Percentiles rank a stretch among this genome's conserved stretches.
Evolutionary conservation across 352 stramenopile genomes (phyloP).

Genomic region (Pythium aquatile): DNA sequence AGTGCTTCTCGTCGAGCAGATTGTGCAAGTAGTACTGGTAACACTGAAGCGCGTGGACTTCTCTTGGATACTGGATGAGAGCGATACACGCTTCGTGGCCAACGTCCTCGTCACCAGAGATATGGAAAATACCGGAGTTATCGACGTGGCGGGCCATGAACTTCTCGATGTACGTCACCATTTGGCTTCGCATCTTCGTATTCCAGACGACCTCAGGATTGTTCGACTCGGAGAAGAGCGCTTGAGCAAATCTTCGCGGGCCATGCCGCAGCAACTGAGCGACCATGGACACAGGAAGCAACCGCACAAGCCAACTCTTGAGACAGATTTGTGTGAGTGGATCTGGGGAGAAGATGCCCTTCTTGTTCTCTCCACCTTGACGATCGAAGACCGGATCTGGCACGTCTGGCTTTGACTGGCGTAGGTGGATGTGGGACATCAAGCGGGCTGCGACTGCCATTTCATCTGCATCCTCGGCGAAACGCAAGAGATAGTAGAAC

Average conservation of each 20-base stretch:
- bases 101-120: conserved; percentile 59
- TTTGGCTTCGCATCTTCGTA: conserved; percentile 79
- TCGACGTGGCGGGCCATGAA: conserved; percentile 80
- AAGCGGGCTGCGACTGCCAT: conserved; percentile 78
- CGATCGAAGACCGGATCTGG: conserved; percentile 63
- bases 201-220: conserved; percentile 89
- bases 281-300: conserved; percentile 85
- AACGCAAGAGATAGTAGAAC: conserved; percentile 86
- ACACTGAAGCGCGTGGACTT: conserved; percentile 84
- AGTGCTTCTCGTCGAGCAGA: conserved; percentile 79
- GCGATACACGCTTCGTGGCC: conserved; percentile 80
- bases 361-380: conserved; percentile 80
- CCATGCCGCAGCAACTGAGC: conserved; percentile 81
- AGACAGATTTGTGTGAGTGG: conserved; percentile 81
- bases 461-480: conserved; percentile 76
- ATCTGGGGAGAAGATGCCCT: conserved; percentile 75
- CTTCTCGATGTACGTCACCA: conserved; percentile 85
- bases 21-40: conserved; percentile 90
- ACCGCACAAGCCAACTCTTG: conserved; percentile 79
- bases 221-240: conserved; percentile 80
- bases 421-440: conserved; percentile 81
- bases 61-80: conserved; percentile 77
- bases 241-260: conserved; percentile 66
- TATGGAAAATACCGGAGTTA: conserved; percentile 67
- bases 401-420: conserved; percentile 66